These are phyloP conservation scores for Aspergillus candidus DNA, from an alignment of 2,329 filamentous ascomycete genomes.

Conservation along the genomic window DNA sequence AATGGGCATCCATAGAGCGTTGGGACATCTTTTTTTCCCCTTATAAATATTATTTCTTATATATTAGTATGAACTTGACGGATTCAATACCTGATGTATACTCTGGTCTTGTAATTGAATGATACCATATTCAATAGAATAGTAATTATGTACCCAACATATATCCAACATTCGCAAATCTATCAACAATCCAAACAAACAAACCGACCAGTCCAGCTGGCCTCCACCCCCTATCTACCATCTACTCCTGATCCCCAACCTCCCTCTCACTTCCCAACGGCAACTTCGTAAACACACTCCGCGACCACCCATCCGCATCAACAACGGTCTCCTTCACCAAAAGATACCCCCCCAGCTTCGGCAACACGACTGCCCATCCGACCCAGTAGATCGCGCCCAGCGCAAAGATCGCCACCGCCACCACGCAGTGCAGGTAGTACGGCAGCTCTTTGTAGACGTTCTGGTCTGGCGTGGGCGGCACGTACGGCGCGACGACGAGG, in stretches of 20 bases:
- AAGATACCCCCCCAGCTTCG: slow-evolving; percentile 43
- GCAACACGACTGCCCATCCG: slow-evolving; percentile 46
- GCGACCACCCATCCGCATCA: slow-evolving; percentile 59
- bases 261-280: slow-evolving; percentile 25
- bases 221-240: too few relatives aligned
- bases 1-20: slow-evolving; percentile 43
- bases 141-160: not conserved
- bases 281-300: slow-evolving; percentile 47
- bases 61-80: not conserved
- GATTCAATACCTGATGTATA: not conserved
- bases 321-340: slow-evolving; percentile 51
- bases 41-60: not conserved
- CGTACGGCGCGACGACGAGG: slow-evolving; percentile 47
- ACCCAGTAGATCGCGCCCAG: slow-evolving; percentile 48
- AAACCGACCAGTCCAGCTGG: slow-evolving; percentile 4
- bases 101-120: not conserved
- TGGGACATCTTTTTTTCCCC: slow-evolving; percentile 30
- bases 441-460: slow-evolving; percentile 49
- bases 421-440: slow-evolving; percentile 50
- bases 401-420: slow-evolving; percentile 46
- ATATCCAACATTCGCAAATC: too few relatives aligned
- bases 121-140: slow-evolving; percentile 1
- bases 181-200: not conserved
- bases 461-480: slow-evolving; percentile 44
- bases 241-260: not conserved